phyloP scores from a whole-genome alignment of 441 rosid genomes.

The Brassica balearica region DNA sequence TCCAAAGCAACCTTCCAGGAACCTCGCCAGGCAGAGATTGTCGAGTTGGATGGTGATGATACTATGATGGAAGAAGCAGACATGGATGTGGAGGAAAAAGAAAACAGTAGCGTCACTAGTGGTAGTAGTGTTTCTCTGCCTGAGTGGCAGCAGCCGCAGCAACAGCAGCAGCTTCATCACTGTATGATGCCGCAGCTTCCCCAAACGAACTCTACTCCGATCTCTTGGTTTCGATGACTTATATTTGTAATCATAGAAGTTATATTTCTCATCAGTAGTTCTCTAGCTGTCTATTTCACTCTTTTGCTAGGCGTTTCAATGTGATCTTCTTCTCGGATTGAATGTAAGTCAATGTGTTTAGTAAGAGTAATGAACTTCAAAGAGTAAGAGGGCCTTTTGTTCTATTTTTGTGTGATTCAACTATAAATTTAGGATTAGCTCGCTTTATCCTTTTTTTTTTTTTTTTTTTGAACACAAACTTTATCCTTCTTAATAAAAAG shows the following conservation, averaged over 20 bases:
- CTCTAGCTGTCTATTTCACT: not conserved
- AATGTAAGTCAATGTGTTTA: not conserved
- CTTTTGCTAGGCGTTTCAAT: not conserved
- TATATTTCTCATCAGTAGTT: not conserved
- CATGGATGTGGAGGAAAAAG: not conserved
- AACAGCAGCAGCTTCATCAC: not conserved
- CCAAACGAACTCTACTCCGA: not conserved
- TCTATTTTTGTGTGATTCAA: not conserved
- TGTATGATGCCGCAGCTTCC: not conserved
- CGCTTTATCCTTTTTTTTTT: not conserved
- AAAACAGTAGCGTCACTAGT: not conserved
- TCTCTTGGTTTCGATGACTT: not conserved
- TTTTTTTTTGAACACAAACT: too few species aligned
- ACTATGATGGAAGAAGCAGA: slow-evolving; percentile 5
- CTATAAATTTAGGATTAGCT: not conserved
- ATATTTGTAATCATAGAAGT: not conserved
- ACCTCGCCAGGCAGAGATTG: not conserved
- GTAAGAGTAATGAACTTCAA: not conserved
- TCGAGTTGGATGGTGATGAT: not conserved
- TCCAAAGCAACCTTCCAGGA: not conserved
- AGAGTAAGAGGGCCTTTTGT: not conserved
- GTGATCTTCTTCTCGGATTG: not conserved
- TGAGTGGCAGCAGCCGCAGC: not conserved
- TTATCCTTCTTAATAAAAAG: not conserved
- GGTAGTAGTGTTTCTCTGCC: not conserved